Conservation (phyloP, 2,329 filamentous ascomycete genomes). For the Phoma sp. region DNA sequence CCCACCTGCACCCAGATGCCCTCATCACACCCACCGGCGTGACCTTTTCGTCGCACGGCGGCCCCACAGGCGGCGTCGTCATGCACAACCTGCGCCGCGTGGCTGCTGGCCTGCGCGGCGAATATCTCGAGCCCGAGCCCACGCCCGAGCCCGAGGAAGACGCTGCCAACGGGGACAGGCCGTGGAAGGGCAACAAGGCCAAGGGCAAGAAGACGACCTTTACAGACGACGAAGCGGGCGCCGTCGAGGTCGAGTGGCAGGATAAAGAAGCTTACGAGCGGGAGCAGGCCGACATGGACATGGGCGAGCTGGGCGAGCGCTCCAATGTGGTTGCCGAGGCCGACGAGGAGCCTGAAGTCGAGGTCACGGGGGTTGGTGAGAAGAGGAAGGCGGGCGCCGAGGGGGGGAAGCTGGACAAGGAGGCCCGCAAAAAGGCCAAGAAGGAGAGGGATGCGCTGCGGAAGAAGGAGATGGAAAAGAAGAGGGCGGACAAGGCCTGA, state of each 20-base stretch:
- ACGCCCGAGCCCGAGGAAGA: slow-evolving; percentile 50
- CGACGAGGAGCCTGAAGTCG: slow-evolving; percentile 38
- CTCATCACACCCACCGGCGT: slow-evolving; percentile 54
- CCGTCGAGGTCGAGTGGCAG: slow-evolving; percentile 45
- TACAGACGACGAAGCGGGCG: slow-evolving; percentile 9
- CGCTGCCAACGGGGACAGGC: slow-evolving; percentile 4
- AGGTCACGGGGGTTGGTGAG: slow-evolving; percentile 35
- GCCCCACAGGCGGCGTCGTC: slow-evolving; percentile 56
- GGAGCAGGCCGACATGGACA: slow-evolving; percentile 49
- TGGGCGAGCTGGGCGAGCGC: slow-evolving; percentile 52
- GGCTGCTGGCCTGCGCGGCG: slow-evolving; percentile 60
- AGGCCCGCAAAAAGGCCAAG: slow-evolving; percentile 63
- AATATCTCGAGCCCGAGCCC: slow-evolving; percentile 56
- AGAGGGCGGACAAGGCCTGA: slow-evolving; percentile 32
- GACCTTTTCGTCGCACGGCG: slow-evolving; percentile 52
- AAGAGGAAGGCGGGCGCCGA: slow-evolving; percentile 32
- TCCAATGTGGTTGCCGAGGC: slow-evolving; percentile 40
- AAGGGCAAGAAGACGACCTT: slow-evolving; percentile 18
- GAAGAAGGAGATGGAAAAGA: slow-evolving; percentile 46
- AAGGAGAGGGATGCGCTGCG: slow-evolving; percentile 60
- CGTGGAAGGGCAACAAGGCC: slow-evolving; percentile 22
- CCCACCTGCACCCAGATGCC: slow-evolving; percentile 59
- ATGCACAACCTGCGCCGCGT: slow-evolving; percentile 63
- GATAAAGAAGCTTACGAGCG: slow-evolving; percentile 55
- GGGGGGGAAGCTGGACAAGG: slow-evolving; percentile 54